Evolutionary conservation across 208 protist genomes (phyloP).

Genomic region (Lotmaria passim): DNA sequence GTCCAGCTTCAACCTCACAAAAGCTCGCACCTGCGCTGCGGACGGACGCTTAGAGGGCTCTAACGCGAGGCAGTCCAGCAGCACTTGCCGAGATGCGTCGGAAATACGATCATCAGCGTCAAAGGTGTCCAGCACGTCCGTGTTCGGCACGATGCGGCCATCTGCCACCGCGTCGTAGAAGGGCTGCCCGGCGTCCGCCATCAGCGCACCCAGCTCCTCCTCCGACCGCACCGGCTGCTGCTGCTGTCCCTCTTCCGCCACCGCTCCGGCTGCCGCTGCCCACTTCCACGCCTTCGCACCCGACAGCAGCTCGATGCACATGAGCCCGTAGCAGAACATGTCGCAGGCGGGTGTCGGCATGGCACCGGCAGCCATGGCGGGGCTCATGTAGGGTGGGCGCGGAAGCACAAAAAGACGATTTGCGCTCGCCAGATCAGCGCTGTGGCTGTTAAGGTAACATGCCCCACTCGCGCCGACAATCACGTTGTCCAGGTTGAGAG

Average conservation of each 20-base stretch:
- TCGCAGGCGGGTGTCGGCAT: constrained; percentile 45
- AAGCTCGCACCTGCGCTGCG: not conserved
- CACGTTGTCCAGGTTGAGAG: constrained; percentile 66
- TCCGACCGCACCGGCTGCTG: no score
- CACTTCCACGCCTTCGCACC: constrained; percentile 27
- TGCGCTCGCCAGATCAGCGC: not conserved
- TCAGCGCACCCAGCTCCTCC: constrained; percentile 14
- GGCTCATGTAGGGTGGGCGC: constrained; percentile 63
- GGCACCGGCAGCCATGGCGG: constrained; percentile 54
- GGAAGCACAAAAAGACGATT: constrained; percentile 31
- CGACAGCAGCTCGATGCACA: constrained; percentile 60
- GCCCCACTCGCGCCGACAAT: constrained; percentile 58
- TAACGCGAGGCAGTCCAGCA: not conserved
- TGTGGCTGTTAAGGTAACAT: constrained; percentile 70
- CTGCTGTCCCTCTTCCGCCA: no score
- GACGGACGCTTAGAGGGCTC: not conserved
- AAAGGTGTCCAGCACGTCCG: not conserved
- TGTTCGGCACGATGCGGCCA: constrained; percentile 13
- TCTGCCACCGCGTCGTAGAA: constrained; percentile 13
- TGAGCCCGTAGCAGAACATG: constrained; percentile 70
- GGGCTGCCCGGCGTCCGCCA: constrained; percentile 1
- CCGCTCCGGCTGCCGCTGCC: not conserved
- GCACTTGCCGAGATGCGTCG: not conserved
- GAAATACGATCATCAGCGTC: no score
- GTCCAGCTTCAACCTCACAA: not conserved